Evolutionary conservation across 2,329 filamentous ascomycete genomes (phyloP), one percentile per base, ranked within the genome.

Genomic region (Phialophora expanda): DNA sequence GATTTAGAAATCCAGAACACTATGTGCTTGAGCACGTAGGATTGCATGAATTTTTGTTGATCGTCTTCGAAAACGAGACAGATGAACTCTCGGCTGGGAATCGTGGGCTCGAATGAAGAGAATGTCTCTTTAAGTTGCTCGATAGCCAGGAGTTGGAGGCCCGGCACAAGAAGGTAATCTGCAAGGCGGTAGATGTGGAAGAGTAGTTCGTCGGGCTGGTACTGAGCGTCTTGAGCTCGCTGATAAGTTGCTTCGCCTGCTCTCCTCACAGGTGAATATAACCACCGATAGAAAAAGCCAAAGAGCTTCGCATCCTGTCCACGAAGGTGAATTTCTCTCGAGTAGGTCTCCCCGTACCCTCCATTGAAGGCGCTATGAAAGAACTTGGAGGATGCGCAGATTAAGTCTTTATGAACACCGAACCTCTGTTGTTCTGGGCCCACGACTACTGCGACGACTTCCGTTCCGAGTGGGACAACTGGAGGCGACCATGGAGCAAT

Each of bases 291-390:
- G 28, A 55, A 55, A 34, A 55, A 32, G n/a, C 28, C 28, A 17
- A 57, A 57, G 34, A 41, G 22, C 22, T 41, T 48, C 8, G 30
- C 17, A 14, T 41, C 51, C 24, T 32, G 12, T 1, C 24, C 24
- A 20, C 1, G 14, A 17, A 46, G 48, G 5, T 46, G 22, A 26
- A 57, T 66, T 17, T 30, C 53, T 30, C 9, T 11, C 1, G 53
- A 55, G 5, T 4, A 2, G 6, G 26, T 34, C 17, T 55, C 53
- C 7, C 11, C 4, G 28, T 14, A 55, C 0, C 24, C 24, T 17
- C 53, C 53, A n/a, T 55, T 34, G 53, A 30, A 34, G 17, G 53
- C 53, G 14, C 53, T 55, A 12, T 55, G 17, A 20, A 55, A 55
- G 53, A 26, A 55, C 12, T 55, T 55, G 24, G 53, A 55, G 3